Conservation (phyloP, 202 grass and related monocot genomes). For the Setaria italica region DNA sequence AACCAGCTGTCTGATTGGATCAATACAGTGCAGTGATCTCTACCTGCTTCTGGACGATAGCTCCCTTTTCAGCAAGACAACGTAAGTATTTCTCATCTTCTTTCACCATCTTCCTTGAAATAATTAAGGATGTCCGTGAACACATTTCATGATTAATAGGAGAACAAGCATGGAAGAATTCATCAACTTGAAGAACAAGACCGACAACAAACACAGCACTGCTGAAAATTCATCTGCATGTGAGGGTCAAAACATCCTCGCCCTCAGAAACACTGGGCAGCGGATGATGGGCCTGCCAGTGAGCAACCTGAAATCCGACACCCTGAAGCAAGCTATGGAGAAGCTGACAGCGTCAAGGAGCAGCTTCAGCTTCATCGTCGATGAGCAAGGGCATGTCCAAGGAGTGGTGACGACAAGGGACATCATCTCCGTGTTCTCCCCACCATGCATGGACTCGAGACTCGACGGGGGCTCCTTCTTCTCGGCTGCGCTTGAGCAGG, state of each 20-base stretch:
- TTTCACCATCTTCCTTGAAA: not conserved
- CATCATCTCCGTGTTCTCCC: slow-evolving; percentile 68
- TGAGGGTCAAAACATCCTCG: slow-evolving; percentile 6
- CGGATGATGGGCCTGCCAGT: not conserved
- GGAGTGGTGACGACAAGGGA: slow-evolving; percentile 54
- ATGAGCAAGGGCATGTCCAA: slow-evolving; percentile 38
- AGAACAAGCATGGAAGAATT: slow-evolving; percentile 50
- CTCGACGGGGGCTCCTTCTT: slow-evolving; percentile 68
- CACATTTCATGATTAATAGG: slow-evolving; percentile 35
- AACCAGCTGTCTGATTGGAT: slow-evolving; percentile 47
- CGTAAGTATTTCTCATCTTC: slow-evolving; percentile 38
- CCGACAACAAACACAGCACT: not conserved
- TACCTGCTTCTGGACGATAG: slow-evolving; percentile 59
- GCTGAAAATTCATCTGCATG: slow-evolving; percentile 3
- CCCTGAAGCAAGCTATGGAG: slow-evolving; percentile 62
- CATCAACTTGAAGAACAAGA: slow-evolving; percentile 22
- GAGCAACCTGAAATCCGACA: slow-evolving; percentile 45
- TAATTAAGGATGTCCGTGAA: not conserved
- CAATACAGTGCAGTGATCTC: slow-evolving; percentile 51
- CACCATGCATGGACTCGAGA: slow-evolving; percentile 68
- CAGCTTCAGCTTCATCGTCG: slow-evolving; percentile 55
- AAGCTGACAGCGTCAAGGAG: slow-evolving; percentile 41
- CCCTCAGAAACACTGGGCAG: slow-evolving; percentile 31
- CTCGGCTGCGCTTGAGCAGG: slow-evolving; percentile 51
- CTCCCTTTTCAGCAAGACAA: slow-evolving; percentile 57